Base-by-base conservation (phyloP, 305 asterid species). In the Fraxinus baroniana region DNA sequence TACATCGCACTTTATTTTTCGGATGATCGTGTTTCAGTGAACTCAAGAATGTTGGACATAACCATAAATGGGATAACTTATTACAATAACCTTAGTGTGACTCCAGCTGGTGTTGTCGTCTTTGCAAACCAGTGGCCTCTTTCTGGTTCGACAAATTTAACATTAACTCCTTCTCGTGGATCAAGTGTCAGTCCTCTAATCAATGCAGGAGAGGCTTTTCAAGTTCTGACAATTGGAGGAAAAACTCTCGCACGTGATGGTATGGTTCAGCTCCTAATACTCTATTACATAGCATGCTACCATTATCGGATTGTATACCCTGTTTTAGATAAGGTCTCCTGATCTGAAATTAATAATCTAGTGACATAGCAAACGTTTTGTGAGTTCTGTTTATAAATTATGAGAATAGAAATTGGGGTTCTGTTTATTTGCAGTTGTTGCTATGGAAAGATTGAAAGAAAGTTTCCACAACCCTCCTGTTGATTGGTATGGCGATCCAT, bases 401-500 rank as follows among this genome's bases (percentile, higher is more conserved):
- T 24, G 66, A 84, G 60, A 28, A 26, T 79, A 15, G 26, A 76
- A 71, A 79, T 41, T 57, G 9, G 24, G 32, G 7, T 79, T 30
- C 1, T 81, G 77, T 78, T 30, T 74, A 10, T 35, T 85, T 89
- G 91, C 91, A 95, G 99, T 94, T 84, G 87, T 91, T 85, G 91
- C 91, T 76, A 84, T 94, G 89, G 90, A 90, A 88, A 80, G 80
- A 73, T 80, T 95, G 85, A 92, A 89, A 84, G 79, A 62, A 49
- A 89, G 94, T 71, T 91, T 95, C 87, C 83, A 28, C 85, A 90
- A 90, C 88, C 90, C 97, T 84, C 99, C 98, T 0, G 80, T 88
- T 41, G 98, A 95, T 86, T 95, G 99, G 99, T 80, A 86, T 32
- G 98, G 99, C 44, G 99, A 95, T 88, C 99, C 99, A 0, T 95